Base-by-base conservation (phyloP, 805 yeast species). In the Naumovozyma baii region DNA sequence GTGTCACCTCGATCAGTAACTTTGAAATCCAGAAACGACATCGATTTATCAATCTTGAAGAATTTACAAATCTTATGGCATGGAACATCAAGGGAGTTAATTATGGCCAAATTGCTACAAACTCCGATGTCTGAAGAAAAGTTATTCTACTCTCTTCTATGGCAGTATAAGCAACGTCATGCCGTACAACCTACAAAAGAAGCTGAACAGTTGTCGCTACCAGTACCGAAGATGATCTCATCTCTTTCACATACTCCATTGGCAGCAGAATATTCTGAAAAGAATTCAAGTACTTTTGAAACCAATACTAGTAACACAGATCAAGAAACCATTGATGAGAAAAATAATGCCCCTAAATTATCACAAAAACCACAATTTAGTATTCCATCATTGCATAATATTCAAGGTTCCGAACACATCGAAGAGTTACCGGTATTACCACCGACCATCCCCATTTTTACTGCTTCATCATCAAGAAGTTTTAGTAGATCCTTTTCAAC, bases 11-110 rank as follows among this genome's bases (percentile, higher is more conserved):
- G 45, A 4, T 45, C 47, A 16, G 36, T 48, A 2, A 38, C 36
- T 38, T 54, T 66, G 8, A 43, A 46, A 7, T 48, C 55, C 7
- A 55, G 50, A 31, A 65, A 63, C n/a, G 78, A 76, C 38, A 73
- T 84, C 40, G 94, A 86, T 57, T 67, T 66, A 39, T 87, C 83
- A 48, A 83, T 85, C 37, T 65, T 86, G 52, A 75, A 79, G 44
- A 85, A 81, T 52, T 66, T 85, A 48, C 80, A 80, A 48, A 83
- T 83, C 9, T 61, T 85, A 45, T 85, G 92, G 77, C 95, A 83
- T 58, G 90, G 88, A 40, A 80, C 80, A 43, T 65, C 75, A 15
- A 72, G 74, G 41, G 68, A 71, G n/a, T 62, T 67, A 8, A 74
- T 86, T 17, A 62, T 80, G 33, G 56, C 68, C 3, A 71, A 74